A percentile compares a stretch with the other conserved stretches of the same genome.
Evolutionary conservation across 352 stramenopile genomes (phyloP).

Genomic region (Phytophthora chlamydospora): DNA sequence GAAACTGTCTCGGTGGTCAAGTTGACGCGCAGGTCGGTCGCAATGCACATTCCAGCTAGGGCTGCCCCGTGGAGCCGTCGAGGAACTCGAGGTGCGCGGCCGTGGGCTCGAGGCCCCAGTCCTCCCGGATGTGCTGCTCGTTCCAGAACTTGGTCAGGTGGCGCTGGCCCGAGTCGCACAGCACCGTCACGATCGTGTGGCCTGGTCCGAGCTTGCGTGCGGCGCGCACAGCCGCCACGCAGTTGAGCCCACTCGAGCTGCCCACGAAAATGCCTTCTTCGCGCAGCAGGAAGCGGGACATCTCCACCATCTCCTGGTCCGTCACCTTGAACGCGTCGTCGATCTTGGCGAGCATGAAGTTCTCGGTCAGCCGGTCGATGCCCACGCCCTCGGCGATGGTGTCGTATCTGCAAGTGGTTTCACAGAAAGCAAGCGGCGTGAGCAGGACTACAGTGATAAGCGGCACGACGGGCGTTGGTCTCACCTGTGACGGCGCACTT

Average conservation of each 20-base stretch:
- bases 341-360: slow-evolving; percentile 93
- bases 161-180: slow-evolving; percentile 90
- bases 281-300: slow-evolving; percentile 96
- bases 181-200: slow-evolving; percentile 85
- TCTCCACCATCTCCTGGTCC: slow-evolving; percentile 97
- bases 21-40: background rate
- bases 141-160: slow-evolving; percentile 92
- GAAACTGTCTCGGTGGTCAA: background rate
- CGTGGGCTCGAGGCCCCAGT: slow-evolving; percentile 68
- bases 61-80: slow-evolving; percentile 68
- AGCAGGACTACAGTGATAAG: background rate
- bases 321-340: slow-evolving; percentile 90
- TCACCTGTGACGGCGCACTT: slow-evolving; percentile 90
- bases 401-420: slow-evolving; percentile 87
- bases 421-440: slow-evolving; percentile 5
- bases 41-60: slow-evolving; percentile 28
- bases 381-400: slow-evolving; percentile 98
- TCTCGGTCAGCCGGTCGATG: slow-evolving; percentile 96
- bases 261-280: slow-evolving; percentile 97
- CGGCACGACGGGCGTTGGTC: background rate
- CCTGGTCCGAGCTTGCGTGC: slow-evolving; percentile 79
- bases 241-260: slow-evolving; percentile 88
- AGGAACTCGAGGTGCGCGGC: slow-evolving; percentile 76
- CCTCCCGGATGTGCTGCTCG: slow-evolving; percentile 68
- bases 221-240: slow-evolving; percentile 76